These are phyloP conservation scores for Tephrocybe sp. DNA, from an alignment of 768 basidiomycete genomes.

Conservation along the genomic window DNA sequence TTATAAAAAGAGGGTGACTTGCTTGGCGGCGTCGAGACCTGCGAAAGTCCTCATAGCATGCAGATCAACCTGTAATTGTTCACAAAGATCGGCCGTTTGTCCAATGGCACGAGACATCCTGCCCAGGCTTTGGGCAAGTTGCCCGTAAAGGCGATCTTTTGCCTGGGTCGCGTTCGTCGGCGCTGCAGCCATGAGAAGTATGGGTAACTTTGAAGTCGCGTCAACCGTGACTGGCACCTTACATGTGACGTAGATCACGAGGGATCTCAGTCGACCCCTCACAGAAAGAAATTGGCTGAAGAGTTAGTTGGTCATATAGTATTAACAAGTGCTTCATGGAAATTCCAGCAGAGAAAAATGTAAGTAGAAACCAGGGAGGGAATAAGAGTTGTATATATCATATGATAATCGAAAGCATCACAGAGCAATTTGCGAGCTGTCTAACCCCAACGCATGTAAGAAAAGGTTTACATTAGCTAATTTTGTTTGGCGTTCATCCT, in stretches of 20 bases:
- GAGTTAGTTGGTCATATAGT: no score
- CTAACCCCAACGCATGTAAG: slow-evolving; percentile 71
- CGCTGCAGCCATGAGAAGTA: slow-evolving; percentile 15
- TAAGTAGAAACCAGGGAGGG: not conserved
- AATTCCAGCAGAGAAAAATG: no score
- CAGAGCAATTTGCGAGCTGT: slow-evolving; percentile 68
- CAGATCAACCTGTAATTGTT: slow-evolving; percentile 71
- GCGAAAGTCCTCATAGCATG: slow-evolving; percentile 79
- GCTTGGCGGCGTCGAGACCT: slow-evolving; percentile 82
- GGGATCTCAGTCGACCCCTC: no score
- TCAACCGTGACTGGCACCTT: no score
- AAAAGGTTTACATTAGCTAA: slow-evolving; percentile 93
- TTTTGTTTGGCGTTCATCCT: slow-evolving; percentile 74
- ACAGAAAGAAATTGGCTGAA: no score
- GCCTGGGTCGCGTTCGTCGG: slow-evolving; percentile 68
- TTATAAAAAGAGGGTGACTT: slow-evolving; percentile 23
- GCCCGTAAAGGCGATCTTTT: slow-evolving; percentile 79
- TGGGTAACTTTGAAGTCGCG: no score
- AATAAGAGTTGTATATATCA: slow-evolving; percentile 4
- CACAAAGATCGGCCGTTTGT: slow-evolving; percentile 76
- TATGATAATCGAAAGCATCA: slow-evolving; percentile 26
- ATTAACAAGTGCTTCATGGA: no score
- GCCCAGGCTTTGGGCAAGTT: slow-evolving; percentile 66
- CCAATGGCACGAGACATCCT: slow-evolving; percentile 65
- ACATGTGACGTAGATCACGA: no score